These are phyloP conservation scores for Sugiyamaella castrensis DNA, from an alignment of 1,139 yeast genomes.

Conservation along the genomic window DNA sequence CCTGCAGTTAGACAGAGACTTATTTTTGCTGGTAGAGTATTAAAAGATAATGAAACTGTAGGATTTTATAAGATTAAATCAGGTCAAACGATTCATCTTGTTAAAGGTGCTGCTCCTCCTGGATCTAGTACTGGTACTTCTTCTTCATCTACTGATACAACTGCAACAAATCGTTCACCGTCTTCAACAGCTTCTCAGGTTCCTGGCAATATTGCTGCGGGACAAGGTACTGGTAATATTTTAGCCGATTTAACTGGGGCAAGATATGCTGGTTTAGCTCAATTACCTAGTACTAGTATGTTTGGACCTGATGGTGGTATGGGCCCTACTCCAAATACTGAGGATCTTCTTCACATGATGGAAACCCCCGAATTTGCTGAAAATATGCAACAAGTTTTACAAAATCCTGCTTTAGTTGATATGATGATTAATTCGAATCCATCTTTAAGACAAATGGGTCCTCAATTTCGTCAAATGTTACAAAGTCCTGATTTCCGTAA, in stretches of 20 bases:
- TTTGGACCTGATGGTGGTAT: slow-evolving; percentile 96
- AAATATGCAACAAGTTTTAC: slow-evolving; percentile 73
- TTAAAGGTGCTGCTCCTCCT: slow-evolving; percentile 53
- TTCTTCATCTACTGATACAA: slow-evolving; percentile 22
- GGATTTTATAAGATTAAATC: slow-evolving; percentile 73
- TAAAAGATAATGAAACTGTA: slow-evolving; percentile 77
- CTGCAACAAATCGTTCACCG: slow-evolving; percentile 28
- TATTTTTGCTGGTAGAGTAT: slow-evolving; percentile 89
- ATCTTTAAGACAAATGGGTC: slow-evolving; percentile 76
- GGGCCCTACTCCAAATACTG: slow-evolving; percentile 68
- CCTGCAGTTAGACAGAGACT: slow-evolving; percentile 78
- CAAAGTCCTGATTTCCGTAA: slow-evolving; percentile 82
- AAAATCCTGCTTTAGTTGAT: slow-evolving; percentile 83
- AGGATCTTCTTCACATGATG: slow-evolving; percentile 70
- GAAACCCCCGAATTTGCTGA: slow-evolving; percentile 78
- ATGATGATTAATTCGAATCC: slow-evolving; percentile 81
- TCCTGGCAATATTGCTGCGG: slow-evolving; percentile 80
- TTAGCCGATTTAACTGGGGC: slow-evolving; percentile 92
- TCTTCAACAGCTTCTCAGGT: slow-evolving; percentile 36
- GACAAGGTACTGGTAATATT: slow-evolving; percentile 86
- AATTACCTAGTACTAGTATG: slow-evolving; percentile 82
- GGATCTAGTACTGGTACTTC: slow-evolving; percentile 25
- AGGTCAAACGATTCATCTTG: slow-evolving; percentile 88
- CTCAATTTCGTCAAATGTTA: slow-evolving; percentile 80
- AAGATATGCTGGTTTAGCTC: slow-evolving; percentile 88